Base-by-base conservation (phyloP, 208 protist species). In the Borovskyia barvae region DNA sequence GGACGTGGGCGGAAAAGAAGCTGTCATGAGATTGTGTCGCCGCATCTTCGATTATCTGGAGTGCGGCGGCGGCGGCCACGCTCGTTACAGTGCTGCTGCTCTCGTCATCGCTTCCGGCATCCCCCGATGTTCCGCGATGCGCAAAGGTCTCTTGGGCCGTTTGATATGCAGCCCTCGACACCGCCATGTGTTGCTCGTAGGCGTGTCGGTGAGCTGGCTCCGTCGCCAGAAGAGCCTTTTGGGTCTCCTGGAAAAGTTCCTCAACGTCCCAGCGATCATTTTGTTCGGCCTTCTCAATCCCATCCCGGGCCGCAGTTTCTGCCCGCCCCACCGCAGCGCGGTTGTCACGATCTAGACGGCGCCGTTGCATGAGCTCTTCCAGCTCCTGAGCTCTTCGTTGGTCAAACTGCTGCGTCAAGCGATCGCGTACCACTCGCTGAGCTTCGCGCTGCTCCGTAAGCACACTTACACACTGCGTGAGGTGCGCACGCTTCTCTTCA, bases 401-500 rank as follows among this genome's bases (percentile, higher is more conserved):
- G 20, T 91, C 84, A 64, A 81, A 85, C 58, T 85, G 71, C 51
- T 66, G 64, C 15, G 82, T 89, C 41, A 94, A 72, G 37, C 82
- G 67, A 51, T 94, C 84, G 25, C 87, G 84, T 39, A 83, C 37
- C 24, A 58, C 87, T 22, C 80, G 79, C 45, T 88, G 87, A 22
- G 60, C 63, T 47, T 93, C 83, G 67, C 90, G 82, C 52, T 80
- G 73, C 24, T 92, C 82, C 28, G 71, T 80, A 59, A 92, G 70
- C 26, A 90, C 54, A 5, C 47, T 55, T 46, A 94, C 83, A 56
- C 82, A 91, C 53, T 83, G 84, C 39, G 82, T 87, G 29, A 93
- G 69, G 67, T 93, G 84, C 14, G 75, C 71, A 36, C 79, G 70
- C 68, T 94, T 93, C 59, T 93, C 90, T n/a, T 87, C 68, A 19